Evolutionary conservation across 163 green algal species (phyloP), one percentile per base, ranked within the genome.

Genomic region (Scenedesmus sp.): DNA sequence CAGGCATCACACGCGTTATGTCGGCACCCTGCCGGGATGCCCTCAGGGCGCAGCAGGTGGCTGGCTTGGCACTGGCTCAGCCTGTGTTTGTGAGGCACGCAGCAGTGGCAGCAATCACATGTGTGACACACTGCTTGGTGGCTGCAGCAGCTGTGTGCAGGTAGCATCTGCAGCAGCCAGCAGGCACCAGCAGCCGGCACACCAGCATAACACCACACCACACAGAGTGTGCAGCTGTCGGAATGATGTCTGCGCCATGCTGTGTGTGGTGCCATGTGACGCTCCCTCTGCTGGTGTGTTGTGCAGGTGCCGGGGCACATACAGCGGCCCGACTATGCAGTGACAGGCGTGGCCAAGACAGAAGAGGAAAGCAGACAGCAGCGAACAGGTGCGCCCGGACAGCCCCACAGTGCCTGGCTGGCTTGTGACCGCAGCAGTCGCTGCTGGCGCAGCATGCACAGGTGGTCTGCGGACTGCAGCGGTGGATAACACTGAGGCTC

Each of bases 361-460:
- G 97, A 99, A 94, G 86, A 96, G 6, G 92, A 95, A 72, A 98
- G 95, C 93, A 92, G 86, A 78, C 96, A 98, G 90, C 97, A 99
- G 83, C 92, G 85, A 37, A 87, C 91, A 59, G 94, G 96, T 97
- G 90, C 0, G 93, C 13, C 49, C 26, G 16, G 30, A 40, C 20
- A 65, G 44, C 44, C 16, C n/a, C 81, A 61, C 61, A 43, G 73
- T 56, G 86, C 83, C 2, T n/a, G n/a, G 20, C 33, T 53, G 49
- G 6, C 33, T 59, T 56, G 33, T 33, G 3, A 24, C 72, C 24
- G 51, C 49, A 42, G 9, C 65, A n/a, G 9, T 46, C 49, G 18
- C 76, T 53, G 46, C 6, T 53, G 7, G 10, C 46, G 10, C 46
- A 10, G 46, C 46, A 10, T 10, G 7, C 46, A 53, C 6, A 53